Base-by-base conservation (phyloP, 208 protist species). In the Lotmaria passim region DNA sequence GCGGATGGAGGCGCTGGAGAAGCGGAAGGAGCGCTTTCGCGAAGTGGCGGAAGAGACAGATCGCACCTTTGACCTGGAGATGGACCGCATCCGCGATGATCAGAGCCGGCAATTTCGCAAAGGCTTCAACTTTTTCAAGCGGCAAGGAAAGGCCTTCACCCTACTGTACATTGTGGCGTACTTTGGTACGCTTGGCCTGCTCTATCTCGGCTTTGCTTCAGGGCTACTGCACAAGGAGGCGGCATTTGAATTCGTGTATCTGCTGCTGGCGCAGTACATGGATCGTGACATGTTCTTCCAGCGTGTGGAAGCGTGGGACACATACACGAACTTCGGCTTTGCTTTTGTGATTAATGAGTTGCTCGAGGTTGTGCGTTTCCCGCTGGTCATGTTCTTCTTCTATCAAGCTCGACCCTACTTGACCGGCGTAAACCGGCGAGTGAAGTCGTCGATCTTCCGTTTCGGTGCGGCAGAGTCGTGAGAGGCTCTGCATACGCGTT, bases 331-430 rank as follows among this genome's bases (percentile, higher is more conserved):
- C 70, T 78, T 96, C 47, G 91, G 88, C n/a, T 96, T 94, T 84
- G 91, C 88, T 3, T 94, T 96, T 79, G 81, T 96, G 0, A 79
- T 96, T 24, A 96, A 96, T 61, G 91, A 96, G 52, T 79, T 88
- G 63, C 52, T 93, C 1, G 87, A 96, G 79, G 34, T 93, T 12
- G 21, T 93, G 23, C 91, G 91, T 28, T 78, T 96, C 26, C 87
- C 91, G 7, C n/a, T 90, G 15, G 82, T 92, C 52, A 83, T 93
- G 41, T 85, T 90, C 57, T 75, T 88, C 21, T 93, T 89, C 55
- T 93, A 87, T 57, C 82, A 86, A 48, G 73, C 84, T 30, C 73
- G 89, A 5, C 85, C 81, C 11, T 78, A 85, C 21, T 51, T 94
- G 14, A 87, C 80, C 0, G 79, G 89, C 28, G 72, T 90, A 14